These are phyloP conservation scores for Diaporthe sp. DNA, from an alignment of 2,329 filamentous ascomycete species.

Conservation along the genomic window DNA sequence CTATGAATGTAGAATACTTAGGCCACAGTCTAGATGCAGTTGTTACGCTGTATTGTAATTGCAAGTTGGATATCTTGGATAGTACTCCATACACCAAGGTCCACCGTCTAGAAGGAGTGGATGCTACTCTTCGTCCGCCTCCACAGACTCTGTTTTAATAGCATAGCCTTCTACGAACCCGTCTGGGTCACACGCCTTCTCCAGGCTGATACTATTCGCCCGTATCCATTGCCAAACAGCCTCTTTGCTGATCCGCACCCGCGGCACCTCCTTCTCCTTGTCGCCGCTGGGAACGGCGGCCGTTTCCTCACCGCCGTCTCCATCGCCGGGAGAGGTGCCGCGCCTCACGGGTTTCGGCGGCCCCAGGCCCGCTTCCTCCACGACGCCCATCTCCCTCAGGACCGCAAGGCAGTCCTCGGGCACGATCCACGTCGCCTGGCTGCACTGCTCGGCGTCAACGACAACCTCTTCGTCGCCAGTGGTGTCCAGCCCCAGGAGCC, in stretches of 20 bases:
- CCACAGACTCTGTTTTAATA: slow-evolving; percentile 51
- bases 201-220: slow-evolving; percentile 69
- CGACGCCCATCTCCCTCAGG: slow-evolving; percentile 82
- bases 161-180: slow-evolving; percentile 80
- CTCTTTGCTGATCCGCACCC: slow-evolving; percentile 64
- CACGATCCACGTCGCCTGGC: slow-evolving; percentile 83
- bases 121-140: slow-evolving; percentile 45
- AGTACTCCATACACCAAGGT: not conserved
- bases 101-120: not conserved
- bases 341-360: slow-evolving; percentile 46
- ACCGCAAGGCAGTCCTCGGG: slow-evolving; percentile 84
- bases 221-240: slow-evolving; percentile 75
- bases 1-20: not conserved
- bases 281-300: slow-evolving; percentile 38
- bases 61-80: not conserved
- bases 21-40: not conserved
- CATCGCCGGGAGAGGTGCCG: slow-evolving; percentile 25
- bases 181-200: slow-evolving; percentile 75
- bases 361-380: slow-evolving; percentile 66
- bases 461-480: slow-evolving; percentile 54
- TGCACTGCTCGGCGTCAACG: slow-evolving; percentile 76
- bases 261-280: slow-evolving; percentile 43
- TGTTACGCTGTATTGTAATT: not conserved
- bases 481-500: slow-evolving; percentile 62
- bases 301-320: slow-evolving; percentile 36